Evolutionary conservation across 345 rosid species (phyloP), one percentile per base, ranked within the genome.

Genomic region (Excoecaria cochinchinensis): DNA sequence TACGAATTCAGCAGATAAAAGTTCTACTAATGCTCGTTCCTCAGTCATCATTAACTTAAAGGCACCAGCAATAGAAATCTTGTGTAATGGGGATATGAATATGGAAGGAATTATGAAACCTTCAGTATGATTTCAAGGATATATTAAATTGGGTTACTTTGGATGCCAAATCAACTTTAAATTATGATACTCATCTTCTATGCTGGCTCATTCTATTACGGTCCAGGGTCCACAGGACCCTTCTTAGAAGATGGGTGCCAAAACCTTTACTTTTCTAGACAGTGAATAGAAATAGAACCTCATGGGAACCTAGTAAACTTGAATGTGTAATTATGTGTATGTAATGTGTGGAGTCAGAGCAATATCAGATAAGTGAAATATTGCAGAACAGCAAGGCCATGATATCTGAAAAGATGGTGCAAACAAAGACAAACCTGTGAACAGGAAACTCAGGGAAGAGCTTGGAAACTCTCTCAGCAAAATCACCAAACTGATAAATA

Each of bases 401-500:
- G 61, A 75, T 21, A 60, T 61, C 17, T 24, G 14, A 21, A 10
- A 69, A 14, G 70, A 44, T 67, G 19, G 31, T 3, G 48, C 8
- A 52, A 25, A 22, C 14, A 8, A 72, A 21, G 21, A 46, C 67
- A 57, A 17, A 90, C 91, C 91, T 88, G 83, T 92, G 89, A 77
- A 90, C 80, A 44, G 86, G 81, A 79, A 79, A 89, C 70, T 86
- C 78, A 39, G 95, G 98, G 82, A 85, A 90, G 81, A 94, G 90
- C 38, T 81, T 81, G 38, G 87, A 87, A 40, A 89, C 90, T 25
- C 71, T 83, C 53, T 79, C 84, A 69, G 97, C 91, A 47, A 94
- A 89, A 65, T 90, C 90, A 62, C 89, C 77, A 67, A 92, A 90
- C 81, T 90, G 91, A 77, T 86, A 91, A 62, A 90, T 89, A 59